Evolutionary conservation across 805 yeast species (phyloP).

Genomic region (Barnettozyma vustinii): DNA sequence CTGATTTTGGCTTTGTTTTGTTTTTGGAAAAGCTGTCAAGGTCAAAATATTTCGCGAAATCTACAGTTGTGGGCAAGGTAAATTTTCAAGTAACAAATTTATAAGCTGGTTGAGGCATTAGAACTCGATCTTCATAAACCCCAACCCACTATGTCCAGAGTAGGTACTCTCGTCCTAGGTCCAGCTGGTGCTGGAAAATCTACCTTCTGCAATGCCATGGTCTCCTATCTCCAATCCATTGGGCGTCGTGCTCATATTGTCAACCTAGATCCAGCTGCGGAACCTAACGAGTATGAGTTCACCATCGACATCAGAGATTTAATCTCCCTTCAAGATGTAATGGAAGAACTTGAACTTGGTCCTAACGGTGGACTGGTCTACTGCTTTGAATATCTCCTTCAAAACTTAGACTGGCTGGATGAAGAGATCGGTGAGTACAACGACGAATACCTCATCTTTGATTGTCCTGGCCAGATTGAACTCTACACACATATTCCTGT

Average conservation of each 20-base stretch:
- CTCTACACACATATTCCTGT: constrained; percentile 92
- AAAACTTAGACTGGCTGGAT: constrained; percentile 94
- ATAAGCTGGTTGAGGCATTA: background rate
- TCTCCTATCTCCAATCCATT: constrained; percentile 79
- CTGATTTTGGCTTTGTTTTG: background rate
- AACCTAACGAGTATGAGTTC: constrained; percentile 85
- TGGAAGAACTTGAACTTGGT: constrained; percentile 90
- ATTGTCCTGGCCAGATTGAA: constrained; percentile 97
- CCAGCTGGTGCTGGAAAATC: constrained; percentile 96
- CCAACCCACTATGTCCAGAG: constrained; percentile 85
- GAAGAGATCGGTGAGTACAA: constrained; percentile 95
- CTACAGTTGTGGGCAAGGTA: background rate
- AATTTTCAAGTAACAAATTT: background rate
- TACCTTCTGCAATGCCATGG: constrained; percentile 85
- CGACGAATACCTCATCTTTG: constrained; percentile 90
- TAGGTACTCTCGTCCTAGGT: constrained; percentile 89
- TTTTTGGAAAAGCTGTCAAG: background rate
- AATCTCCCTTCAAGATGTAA: constrained; percentile 86
- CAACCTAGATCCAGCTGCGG: constrained; percentile 96
- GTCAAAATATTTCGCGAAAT: background rate
- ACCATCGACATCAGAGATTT: constrained; percentile 89
- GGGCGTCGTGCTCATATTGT: constrained; percentile 95
- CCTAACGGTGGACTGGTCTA: constrained; percentile 93
- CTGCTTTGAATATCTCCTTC: constrained; percentile 86
- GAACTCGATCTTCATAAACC: background rate